Evolutionary conservation across 2,329 filamentous ascomycete genomes (phyloP).

Genomic region (Penicillium sp.): DNA sequence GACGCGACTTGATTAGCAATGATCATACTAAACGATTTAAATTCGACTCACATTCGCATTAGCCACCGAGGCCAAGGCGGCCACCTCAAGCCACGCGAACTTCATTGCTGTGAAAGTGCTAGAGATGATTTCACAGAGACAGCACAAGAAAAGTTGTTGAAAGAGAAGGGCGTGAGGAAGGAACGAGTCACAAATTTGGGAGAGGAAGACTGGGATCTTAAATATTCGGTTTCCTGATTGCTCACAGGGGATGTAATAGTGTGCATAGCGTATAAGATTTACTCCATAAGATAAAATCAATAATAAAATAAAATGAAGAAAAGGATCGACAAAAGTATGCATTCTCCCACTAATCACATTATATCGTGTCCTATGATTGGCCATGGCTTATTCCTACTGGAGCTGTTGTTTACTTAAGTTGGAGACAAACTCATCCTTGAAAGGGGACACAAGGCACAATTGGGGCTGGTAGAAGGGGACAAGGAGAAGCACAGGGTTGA

Average conservation of each 20-base stretch:
- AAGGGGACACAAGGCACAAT: constrained; percentile 2
- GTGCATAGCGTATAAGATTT: not conserved
- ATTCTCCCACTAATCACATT: not conserved
- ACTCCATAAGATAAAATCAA: not conserved
- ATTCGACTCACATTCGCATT: constrained; percentile 32
- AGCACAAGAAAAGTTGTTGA: not conserved
- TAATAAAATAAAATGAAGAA: not conserved
- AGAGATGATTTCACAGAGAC: not conserved
- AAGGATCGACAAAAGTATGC: constrained; percentile 9
- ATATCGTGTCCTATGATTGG: not conserved
- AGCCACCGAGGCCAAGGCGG: constrained; percentile 33
- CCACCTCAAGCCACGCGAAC: constrained; percentile 37
- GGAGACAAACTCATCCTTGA: not conserved
- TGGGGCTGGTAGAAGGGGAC: constrained; percentile 3
- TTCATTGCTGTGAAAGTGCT: constrained; percentile 30
- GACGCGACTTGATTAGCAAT: constrained; percentile 7
- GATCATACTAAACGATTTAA: not conserved
- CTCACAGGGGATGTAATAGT: constrained; percentile 6
- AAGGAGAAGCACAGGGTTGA: not conserved
- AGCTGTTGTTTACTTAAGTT: not conserved
- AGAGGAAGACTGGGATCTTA: not conserved
- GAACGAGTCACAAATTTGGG: not conserved
- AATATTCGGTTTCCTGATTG: not conserved
- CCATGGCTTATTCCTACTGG: not conserved
- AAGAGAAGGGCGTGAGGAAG: not conserved